Percentiles rank a stretch among this genome's conserved stretches.
These are phyloP conservation scores for Cadophora malorum DNA, from an alignment of 2,329 filamentous ascomycete species.

Conservation along the genomic window DNA sequence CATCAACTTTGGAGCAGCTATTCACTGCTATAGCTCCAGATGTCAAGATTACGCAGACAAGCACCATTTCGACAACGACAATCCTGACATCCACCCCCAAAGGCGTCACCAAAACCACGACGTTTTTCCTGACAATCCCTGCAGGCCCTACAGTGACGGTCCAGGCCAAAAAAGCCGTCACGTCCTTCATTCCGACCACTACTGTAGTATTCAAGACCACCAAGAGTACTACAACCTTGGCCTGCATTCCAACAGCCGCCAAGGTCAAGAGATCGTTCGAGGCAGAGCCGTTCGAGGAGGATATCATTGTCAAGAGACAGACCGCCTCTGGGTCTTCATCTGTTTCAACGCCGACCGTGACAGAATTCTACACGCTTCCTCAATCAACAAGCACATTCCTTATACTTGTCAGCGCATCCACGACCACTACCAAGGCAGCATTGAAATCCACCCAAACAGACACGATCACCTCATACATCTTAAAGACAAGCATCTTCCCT, in stretches of 20 bases:
- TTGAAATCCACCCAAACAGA: constrained; percentile 21
- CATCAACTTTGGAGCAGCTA: not conserved
- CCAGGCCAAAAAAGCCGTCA: constrained; percentile 13
- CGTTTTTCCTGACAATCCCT: not conserved
- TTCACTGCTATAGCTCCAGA: constrained; percentile 9
- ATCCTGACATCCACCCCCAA: constrained; percentile 8
- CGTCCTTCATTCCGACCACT: constrained; percentile 15
- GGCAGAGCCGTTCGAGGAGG: not conserved
- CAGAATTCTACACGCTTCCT: constrained; percentile 13
- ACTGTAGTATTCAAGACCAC: constrained; percentile 10
- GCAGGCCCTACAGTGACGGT: constrained; percentile 17
- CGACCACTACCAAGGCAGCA: constrained; percentile 2
- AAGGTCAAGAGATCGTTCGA: constrained; percentile 20
- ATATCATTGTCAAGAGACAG: constrained; percentile 8
- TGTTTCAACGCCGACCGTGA: constrained; percentile 9
- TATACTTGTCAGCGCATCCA: constrained; percentile 1
- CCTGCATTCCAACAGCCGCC: constrained; percentile 13
- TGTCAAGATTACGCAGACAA: constrained; percentile 7
- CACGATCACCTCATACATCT: constrained; percentile 23
- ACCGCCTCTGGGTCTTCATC: constrained; percentile 4
- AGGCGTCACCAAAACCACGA: constrained; percentile 6
- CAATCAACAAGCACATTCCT: constrained; percentile 20
- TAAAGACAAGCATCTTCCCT: constrained; percentile 17
- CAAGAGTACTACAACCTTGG: constrained; percentile 12
- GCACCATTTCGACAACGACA: not conserved